These are phyloP conservation scores for Rhamnella rubrinervis DNA, from an alignment of 331 rosid genomes.

Conservation along the genomic window DNA sequence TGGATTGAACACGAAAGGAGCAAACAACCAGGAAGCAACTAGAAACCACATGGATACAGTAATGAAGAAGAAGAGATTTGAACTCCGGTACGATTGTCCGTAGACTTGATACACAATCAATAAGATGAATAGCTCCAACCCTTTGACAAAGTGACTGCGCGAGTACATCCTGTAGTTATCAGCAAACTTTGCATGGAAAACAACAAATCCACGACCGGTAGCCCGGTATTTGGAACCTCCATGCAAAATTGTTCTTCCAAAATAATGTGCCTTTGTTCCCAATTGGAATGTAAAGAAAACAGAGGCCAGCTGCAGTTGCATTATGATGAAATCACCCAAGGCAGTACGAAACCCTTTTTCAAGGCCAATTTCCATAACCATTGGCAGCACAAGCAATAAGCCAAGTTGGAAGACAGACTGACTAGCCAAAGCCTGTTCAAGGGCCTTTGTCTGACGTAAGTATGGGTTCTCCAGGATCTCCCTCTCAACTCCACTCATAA, in stretches of 20 bases:
- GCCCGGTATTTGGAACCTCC: conserved; percentile 93
- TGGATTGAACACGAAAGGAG: conserved; percentile 91
- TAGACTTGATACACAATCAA: conserved; percentile 69
- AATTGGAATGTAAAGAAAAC: conserved; percentile 96
- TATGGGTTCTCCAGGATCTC: conserved; percentile 61
- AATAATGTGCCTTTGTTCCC: conserved; percentile 94
- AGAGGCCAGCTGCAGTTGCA: conserved; percentile 96
- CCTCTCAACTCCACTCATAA: conserved; percentile 84
- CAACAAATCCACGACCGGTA: conserved; percentile 94
- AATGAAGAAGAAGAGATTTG: conserved; percentile 68
- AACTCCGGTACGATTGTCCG: conserved; percentile 60
- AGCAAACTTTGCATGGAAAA: conserved; percentile 86
- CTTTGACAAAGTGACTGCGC: conserved; percentile 93
- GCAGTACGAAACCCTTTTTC: conserved; percentile 98
- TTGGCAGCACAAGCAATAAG: conserved; percentile 79
- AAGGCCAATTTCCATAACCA: conserved; percentile 97
- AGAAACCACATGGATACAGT: conserved; percentile 94
- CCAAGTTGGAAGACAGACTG: conserved; percentile 92
- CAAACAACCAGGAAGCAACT: conserved; percentile 91
- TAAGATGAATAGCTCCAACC: conserved; percentile 76
- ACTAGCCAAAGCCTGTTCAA: conserved; percentile 87
- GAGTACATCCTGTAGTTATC: conserved; percentile 92
- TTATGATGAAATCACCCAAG: conserved; percentile 86
- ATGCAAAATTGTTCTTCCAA: conserved; percentile 90
- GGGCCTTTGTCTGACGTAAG: conserved; percentile 65